Percentiles rank a stretch among this genome's conserved stretches.
Conservation (phyloP, 169 alveolate genomes). For the Blepharisma undulans region DNA sequence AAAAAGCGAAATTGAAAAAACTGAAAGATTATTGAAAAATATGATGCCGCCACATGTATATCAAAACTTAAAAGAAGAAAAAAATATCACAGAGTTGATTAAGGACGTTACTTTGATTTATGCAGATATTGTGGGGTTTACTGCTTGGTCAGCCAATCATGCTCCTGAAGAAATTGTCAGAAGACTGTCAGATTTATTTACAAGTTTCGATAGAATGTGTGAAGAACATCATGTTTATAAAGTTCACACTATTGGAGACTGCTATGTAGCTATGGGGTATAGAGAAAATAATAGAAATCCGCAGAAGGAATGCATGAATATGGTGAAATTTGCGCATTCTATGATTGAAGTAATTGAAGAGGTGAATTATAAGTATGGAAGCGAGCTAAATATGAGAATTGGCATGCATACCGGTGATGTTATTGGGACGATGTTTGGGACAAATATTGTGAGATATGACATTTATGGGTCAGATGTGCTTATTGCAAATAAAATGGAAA, state of each 20-base stretch:
- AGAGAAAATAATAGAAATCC: background rate
- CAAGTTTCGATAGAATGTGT: conserved; percentile 93
- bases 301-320: conserved; percentile 31
- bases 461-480: conserved; percentile 17
- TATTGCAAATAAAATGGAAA: conserved; percentile 33
- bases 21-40: background rate
- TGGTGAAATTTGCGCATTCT: conserved; percentile 85
- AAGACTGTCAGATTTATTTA: conserved; percentile 90
- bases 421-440: conserved; percentile 96
- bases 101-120: conserved; percentile 94
- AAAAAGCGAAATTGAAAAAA: background rate
- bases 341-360: conserved; percentile 92
- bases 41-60: conserved; percentile 23
- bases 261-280: conserved; percentile 87
- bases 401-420: conserved; percentile 96
- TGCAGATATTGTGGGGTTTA: conserved; percentile 98
- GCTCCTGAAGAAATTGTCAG: conserved; percentile 89
- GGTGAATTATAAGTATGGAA: conserved; percentile 81
- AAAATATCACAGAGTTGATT: conserved; percentile 80
- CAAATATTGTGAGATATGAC: conserved; percentile 74
- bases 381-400: conserved; percentile 91
- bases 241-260: conserved; percentile 99
- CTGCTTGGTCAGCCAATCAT: conserved; percentile 91
- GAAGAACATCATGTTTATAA: conserved; percentile 92
- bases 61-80: conserved; percentile 25